Percentiles rank a stretch among this genome's conserved stretches.
phyloP scores from a whole-genome alignment of 352 stramenopile species.

The Halophytophthora polymorphica region DNA sequence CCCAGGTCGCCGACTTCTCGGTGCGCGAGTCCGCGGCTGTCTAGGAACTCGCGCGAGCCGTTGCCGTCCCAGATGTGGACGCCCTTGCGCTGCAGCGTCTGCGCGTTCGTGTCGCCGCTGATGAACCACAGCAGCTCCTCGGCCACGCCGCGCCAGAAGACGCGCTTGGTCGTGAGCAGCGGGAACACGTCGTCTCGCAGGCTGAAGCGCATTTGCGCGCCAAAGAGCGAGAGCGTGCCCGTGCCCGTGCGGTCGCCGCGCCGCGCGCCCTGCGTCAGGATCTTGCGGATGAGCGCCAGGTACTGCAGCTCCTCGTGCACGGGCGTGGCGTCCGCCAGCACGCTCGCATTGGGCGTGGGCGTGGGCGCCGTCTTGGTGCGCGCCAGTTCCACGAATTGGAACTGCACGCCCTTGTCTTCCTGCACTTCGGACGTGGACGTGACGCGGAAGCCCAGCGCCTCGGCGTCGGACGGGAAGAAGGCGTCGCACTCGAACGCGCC shows the following conservation, averaged over 20 bases:
- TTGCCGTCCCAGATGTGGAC: slow-evolving; percentile 99
- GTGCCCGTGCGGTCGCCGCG: slow-evolving; percentile 98
- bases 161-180: slow-evolving; percentile 98
- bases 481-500: slow-evolving; percentile 88
- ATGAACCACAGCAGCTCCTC: slow-evolving; percentile 99
- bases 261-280: slow-evolving; percentile 91
- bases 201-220: slow-evolving; percentile 95
- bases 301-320: slow-evolving; percentile 74
- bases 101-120: slow-evolving; percentile 95
- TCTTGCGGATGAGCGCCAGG: slow-evolving; percentile 94
- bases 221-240: slow-evolving; percentile 98
- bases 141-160: slow-evolving; percentile 98
- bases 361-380: slow-evolving; percentile 14
- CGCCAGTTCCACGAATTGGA: slow-evolving; percentile 72
- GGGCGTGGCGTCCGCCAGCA: slow-evolving; percentile 12
- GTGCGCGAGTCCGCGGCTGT: slow-evolving; percentile 90
- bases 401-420: slow-evolving; percentile 77
- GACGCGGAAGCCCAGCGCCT: slow-evolving; percentile 47
- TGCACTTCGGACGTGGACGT: slow-evolving; percentile 46
- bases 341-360: not conserved
- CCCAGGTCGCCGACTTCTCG: slow-evolving; percentile 97
- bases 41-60: slow-evolving; percentile 94
- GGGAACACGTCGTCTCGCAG: slow-evolving; percentile 95
- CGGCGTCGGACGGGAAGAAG: slow-evolving; percentile 87
- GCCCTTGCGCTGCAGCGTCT: slow-evolving; percentile 95